A percentile compares a stretch with the other conserved stretches of the same genome.
These are phyloP conservation scores for Camelina hispida DNA, from an alignment of 345 rosid genomes.

Conservation along the genomic window DNA sequence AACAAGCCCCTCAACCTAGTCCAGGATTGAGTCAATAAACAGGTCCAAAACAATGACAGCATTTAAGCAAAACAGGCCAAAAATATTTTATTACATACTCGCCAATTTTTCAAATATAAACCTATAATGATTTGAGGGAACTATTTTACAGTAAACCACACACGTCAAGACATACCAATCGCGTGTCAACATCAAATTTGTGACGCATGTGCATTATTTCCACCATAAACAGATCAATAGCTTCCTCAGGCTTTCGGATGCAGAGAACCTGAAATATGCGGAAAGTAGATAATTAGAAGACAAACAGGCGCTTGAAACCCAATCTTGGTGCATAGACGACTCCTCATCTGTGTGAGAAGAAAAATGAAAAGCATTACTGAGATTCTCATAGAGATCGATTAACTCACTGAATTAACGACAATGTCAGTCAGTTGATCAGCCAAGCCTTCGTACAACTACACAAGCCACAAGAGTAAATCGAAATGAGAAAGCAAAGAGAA, in stretches of 20 bases:
- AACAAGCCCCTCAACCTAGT: constrained; percentile 96
- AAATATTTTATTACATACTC: background rate
- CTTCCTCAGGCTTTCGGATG: constrained; percentile 86
- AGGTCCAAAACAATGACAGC: constrained; percentile 4
- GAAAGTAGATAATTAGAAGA: constrained; percentile 17
- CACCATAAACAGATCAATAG: constrained; percentile 97
- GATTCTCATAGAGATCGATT: background rate
- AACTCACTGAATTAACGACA: constrained; percentile 84
- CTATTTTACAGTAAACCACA: background rate
- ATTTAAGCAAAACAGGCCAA: background rate
- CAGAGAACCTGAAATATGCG: constrained; percentile 76
- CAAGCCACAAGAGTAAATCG: constrained; percentile 20
- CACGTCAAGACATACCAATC: constrained; percentile 58
- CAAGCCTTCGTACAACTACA: constrained; percentile 85
- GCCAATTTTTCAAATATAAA: constrained; percentile 2
- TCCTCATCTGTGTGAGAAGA: constrained; percentile 1
- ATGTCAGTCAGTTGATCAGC: constrained; percentile 98
- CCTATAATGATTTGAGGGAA: background rate
- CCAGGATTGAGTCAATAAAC: constrained; percentile 13
- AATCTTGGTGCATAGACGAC: background rate
- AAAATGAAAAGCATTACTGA: background rate
- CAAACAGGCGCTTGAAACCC: constrained; percentile 13
- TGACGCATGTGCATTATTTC: constrained; percentile 99
- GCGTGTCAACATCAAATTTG: constrained; percentile 94
- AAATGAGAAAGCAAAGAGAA: constrained; percentile 1